phyloP scores from a whole-genome alignment of 106 monocot species.

The Dendrobium chrysotoxum region DNA sequence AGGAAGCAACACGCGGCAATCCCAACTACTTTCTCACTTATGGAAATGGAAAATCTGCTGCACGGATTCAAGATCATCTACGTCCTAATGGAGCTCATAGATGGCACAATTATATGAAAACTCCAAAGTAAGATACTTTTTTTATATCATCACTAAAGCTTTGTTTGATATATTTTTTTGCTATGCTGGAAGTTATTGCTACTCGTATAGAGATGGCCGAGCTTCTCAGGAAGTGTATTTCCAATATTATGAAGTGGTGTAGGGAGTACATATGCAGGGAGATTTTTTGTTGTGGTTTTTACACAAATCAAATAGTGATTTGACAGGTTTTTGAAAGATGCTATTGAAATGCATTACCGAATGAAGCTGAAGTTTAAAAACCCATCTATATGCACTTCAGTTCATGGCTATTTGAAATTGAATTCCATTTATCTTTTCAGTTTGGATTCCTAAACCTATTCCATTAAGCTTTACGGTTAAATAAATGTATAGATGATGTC shows the following conservation, averaged over 20 bases:
- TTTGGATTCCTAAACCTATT: background rate
- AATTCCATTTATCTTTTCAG: background rate
- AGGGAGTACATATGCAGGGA: background rate
- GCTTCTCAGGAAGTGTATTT: background rate
- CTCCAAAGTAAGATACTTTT: conserved; percentile 57
- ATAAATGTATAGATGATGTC: background rate
- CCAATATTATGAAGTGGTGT: background rate
- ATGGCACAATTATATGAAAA: conserved; percentile 86
- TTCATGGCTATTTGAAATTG: background rate
- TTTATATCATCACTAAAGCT: background rate
- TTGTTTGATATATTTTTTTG: background rate
- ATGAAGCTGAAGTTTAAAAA: background rate
- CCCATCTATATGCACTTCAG: background rate
- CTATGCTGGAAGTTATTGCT: background rate
- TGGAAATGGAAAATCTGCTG: conserved; percentile 91
- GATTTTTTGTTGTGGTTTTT: background rate
- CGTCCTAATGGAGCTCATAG: conserved; percentile 77
- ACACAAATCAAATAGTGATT: background rate
- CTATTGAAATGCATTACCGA: background rate
- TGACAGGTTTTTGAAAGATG: background rate
- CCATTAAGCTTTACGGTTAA: background rate
- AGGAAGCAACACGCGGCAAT: conserved; percentile 93
- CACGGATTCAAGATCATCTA: conserved; percentile 70
- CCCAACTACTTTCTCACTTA: conserved; percentile 93
- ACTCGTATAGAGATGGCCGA: background rate